These are phyloP conservation scores for Mariannaea elegans DNA, from an alignment of 2,329 filamentous ascomycete species.

Conservation along the genomic window DNA sequence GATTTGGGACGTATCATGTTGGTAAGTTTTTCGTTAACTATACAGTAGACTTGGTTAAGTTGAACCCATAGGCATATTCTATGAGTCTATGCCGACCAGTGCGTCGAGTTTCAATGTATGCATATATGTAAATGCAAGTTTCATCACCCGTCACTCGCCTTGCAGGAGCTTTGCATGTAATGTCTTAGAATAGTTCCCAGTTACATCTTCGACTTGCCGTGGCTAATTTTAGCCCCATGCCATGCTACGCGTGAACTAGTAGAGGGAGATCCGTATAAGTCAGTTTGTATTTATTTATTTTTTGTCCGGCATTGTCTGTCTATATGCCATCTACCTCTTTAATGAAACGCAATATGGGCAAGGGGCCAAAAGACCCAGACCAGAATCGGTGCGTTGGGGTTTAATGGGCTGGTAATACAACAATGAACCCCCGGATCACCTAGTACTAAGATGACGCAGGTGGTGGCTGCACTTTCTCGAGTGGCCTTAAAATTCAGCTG, in stretches of 20 bases:
- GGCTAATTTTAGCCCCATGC: too few species aligned
- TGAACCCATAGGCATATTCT: not conserved
- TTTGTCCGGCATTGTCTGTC: too few species aligned
- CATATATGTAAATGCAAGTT: not conserved
- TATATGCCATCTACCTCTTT: not conserved
- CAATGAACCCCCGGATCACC: constrained; percentile 17
- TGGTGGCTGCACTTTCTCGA: constrained; percentile 6
- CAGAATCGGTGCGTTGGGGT: constrained; percentile 4
- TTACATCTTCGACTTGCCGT: too few species aligned
- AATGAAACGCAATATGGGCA: not conserved
- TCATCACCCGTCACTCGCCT: not conserved
- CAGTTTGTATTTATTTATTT: too few species aligned
- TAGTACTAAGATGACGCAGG: constrained; percentile 24
- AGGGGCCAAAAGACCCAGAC: not conserved
- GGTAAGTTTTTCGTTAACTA: too few species aligned
- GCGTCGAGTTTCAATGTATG: not conserved
- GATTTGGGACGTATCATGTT: not conserved
- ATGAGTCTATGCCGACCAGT: not conserved
- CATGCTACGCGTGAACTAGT: too few species aligned
- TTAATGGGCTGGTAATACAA: constrained; percentile 11
- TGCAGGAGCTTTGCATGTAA: not conserved
- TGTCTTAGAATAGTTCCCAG: too few species aligned
- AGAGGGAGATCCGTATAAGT: too few species aligned
- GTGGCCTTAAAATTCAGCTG: not conserved
- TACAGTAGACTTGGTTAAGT: too few species aligned